Percentiles rank a stretch among this genome's conserved stretches.
phyloP scores from a whole-genome alignment of 495 filamentous ascomycete genomes.

The Annulohypoxylon bovei region DNA sequence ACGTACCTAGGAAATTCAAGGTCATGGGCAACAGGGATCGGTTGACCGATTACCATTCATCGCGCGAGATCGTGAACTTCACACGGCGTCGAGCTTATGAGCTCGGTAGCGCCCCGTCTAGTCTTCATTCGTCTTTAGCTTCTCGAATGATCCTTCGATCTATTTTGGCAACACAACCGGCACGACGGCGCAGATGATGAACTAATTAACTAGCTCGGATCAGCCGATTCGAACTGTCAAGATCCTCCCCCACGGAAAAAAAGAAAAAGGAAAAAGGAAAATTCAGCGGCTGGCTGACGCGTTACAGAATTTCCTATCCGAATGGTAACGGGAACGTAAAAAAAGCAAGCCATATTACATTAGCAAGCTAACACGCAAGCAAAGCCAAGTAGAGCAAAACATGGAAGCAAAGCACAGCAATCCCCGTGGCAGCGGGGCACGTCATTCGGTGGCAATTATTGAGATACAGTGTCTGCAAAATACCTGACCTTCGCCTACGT shows the following conservation, averaged over 20 bases:
- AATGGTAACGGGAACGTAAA: slow-evolving; percentile 13
- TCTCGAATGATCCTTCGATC: slow-evolving; percentile 23
- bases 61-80: slow-evolving; percentile 33
- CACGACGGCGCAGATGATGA: slow-evolving; percentile 7
- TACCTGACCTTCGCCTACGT: slow-evolving; percentile 4
- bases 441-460: slow-evolving; percentile 38
- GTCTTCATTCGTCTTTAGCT: slow-evolving; percentile 8
- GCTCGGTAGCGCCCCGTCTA: slow-evolving; percentile 21
- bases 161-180: slow-evolving; percentile 17
- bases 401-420: not conserved
- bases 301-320: slow-evolving; percentile 30
- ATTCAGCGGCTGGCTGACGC: slow-evolving; percentile 32
- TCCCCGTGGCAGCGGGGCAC: slow-evolving; percentile 21
- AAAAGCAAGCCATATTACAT: slow-evolving; percentile 13
- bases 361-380: slow-evolving; percentile 11
- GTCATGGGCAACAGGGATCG: slow-evolving; percentile 24
- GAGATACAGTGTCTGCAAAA: slow-evolving; percentile 7
- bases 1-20: slow-evolving; percentile 22
- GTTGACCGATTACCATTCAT: slow-evolving; percentile 16
- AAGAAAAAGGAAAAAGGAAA: slow-evolving; percentile 3
- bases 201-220: slow-evolving; percentile 9
- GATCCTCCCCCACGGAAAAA: slow-evolving; percentile 27
- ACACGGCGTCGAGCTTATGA: slow-evolving; percentile 20
- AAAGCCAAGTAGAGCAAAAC: slow-evolving; percentile 2
- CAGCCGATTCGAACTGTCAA: slow-evolving; percentile 13